These are phyloP conservation scores for Oxyria digyna DNA, from an alignment of 148 eudicot genomes.

Conservation along the genomic window DNA sequence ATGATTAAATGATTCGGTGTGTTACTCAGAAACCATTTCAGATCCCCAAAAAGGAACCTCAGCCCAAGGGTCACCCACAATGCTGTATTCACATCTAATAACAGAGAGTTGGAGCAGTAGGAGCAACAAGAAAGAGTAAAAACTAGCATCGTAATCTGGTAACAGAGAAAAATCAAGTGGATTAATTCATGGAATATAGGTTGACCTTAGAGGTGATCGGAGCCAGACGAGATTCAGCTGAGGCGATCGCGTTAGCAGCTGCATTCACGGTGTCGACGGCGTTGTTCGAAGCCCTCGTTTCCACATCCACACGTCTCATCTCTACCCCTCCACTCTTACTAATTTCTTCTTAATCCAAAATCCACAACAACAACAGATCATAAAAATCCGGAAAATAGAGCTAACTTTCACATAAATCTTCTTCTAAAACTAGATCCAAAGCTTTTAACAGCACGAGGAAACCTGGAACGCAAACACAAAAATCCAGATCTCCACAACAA, in stretches of 20 bases:
- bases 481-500: background rate
- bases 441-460: background rate
- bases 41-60: background rate
- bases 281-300: constrained; percentile 38
- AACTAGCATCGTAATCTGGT: background rate
- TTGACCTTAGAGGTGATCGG: constrained; percentile 49
- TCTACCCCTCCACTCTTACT: constrained; percentile 2
- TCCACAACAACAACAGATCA: background rate
- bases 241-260: constrained; percentile 79
- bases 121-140: too few relatives aligned
- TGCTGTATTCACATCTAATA: too few relatives aligned
- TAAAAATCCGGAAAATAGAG: background rate
- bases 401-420: background rate
- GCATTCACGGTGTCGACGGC: constrained; percentile 74
- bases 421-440: background rate
- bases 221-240: constrained; percentile 54
- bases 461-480: background rate
- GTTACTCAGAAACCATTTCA: background rate
- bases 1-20: background rate
- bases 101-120: too few relatives aligned
- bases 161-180: background rate
- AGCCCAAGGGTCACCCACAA: too few relatives aligned
- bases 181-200: background rate
- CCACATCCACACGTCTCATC: constrained; percentile 18
- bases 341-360: background rate